Evolutionary conservation across 768 basidiomycete species (phyloP).

Genomic region (Vararia minispora): DNA sequence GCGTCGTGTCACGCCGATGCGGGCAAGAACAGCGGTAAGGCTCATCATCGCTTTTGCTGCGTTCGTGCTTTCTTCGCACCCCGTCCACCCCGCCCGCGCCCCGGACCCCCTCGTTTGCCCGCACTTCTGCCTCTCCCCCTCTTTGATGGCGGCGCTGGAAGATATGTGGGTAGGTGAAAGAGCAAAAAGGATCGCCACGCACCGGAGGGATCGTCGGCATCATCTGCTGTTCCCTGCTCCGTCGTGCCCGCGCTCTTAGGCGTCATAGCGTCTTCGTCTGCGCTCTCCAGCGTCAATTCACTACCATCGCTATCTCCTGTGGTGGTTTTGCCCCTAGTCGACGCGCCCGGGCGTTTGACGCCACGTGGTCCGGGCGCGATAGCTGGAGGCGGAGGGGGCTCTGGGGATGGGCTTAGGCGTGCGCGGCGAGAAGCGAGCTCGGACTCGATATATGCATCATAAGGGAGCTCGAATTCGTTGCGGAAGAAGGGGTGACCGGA

Average conservation of each 20-base stretch:
- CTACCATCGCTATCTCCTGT: constrained; percentile 80
- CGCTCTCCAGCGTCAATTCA: constrained; percentile 73
- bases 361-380: constrained; percentile 22
- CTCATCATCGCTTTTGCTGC: background rate
- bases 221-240: constrained; percentile 57
- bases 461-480: constrained; percentile 52
- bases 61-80: background rate
- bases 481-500: constrained; percentile 62
- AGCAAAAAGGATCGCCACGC: background rate
- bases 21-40: background rate
- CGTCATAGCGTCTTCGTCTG: constrained; percentile 55
- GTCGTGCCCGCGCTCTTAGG: constrained; percentile 61
- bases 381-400: constrained; percentile 32
- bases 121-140: constrained; percentile 8
- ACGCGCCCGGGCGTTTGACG: constrained; percentile 35
- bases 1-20: too few relatives aligned
- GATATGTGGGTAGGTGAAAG: background rate
- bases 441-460: constrained; percentile 47
- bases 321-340: too few relatives aligned
- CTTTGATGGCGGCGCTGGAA: constrained; percentile 7
- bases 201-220: constrained; percentile 34
- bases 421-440: constrained; percentile 53
- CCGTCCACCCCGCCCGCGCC: constrained; percentile 10
- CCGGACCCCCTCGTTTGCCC: constrained; percentile 2
- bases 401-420: constrained; percentile 53